Percentiles rank a stretch among this genome's conserved stretches.
phyloP scores from a whole-genome alignment of 192 early-diverging fungal species.

The Rhizophagus prolifer region DNA sequence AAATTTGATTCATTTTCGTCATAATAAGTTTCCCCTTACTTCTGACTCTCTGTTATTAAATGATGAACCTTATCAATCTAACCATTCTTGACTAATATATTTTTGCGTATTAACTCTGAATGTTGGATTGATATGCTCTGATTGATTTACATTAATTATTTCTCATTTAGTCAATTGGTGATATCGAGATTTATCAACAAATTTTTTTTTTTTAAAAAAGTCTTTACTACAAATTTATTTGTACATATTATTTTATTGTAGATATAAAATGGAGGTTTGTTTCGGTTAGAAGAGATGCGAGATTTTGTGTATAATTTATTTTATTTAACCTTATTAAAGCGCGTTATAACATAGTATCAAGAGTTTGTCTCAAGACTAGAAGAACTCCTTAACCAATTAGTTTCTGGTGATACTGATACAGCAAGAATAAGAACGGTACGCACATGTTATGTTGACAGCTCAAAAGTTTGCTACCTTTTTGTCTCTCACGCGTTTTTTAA shows the following conservation, averaged over 20 bases:
- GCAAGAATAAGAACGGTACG: conserved; percentile 16
- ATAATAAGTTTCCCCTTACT: too few relatives aligned
- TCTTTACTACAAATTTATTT: neutral
- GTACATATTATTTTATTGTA: neutral
- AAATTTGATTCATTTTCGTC: too few relatives aligned
- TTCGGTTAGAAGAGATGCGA: neutral
- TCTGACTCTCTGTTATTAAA: too few relatives aligned
- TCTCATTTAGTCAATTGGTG: neutral
- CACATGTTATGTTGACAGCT: neutral
- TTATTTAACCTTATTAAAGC: neutral
- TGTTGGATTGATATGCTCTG: neutral
- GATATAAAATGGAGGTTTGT: neutral
- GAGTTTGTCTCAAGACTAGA: conserved; percentile 1
- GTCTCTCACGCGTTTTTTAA: neutral
- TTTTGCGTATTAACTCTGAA: too few relatives aligned
- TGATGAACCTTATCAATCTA: too few relatives aligned
- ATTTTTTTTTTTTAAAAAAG: neutral
- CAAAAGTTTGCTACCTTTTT: neutral
- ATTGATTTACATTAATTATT: neutral
- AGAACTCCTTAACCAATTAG: conserved; percentile 15
- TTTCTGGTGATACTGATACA: conserved; percentile 11
- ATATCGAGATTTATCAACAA: neutral
- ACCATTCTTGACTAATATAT: too few relatives aligned
- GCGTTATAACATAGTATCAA: neutral
- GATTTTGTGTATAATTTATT: neutral